phyloP scores from a whole-genome alignment of 2,329 filamentous ascomycete genomes.

The Cryphonectria parasitica region DNA sequence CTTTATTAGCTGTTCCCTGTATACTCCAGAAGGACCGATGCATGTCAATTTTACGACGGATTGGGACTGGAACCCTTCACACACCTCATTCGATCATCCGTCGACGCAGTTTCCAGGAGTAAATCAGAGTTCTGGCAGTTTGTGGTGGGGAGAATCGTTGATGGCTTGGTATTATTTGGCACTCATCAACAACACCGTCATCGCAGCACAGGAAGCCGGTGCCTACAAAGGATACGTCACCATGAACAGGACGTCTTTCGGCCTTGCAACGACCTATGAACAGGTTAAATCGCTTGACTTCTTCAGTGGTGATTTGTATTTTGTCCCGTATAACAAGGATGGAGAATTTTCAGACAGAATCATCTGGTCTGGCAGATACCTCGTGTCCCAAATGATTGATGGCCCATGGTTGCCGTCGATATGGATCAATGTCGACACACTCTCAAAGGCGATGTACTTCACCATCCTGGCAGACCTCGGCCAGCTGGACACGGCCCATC shows the following conservation, averaged over 20 bases:
- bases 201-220: neutral
- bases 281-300: neutral
- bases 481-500: neutral
- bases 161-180: neutral
- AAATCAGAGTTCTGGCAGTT: neutral
- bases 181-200: neutral
- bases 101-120: neutral
- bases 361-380: too few relatives aligned
- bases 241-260: neutral
- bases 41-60: too few relatives aligned
- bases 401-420: neutral
- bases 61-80: too few relatives aligned
- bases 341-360: too few relatives aligned
- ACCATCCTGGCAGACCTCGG: neutral
- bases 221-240: neutral
- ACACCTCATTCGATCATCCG: too few relatives aligned
- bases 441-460: neutral
- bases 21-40: too few relatives aligned
- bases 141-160: neutral
- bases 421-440: neutral
- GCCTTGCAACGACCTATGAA: neutral
- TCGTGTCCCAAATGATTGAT: neutral
- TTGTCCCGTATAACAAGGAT: neutral
- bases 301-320: neutral
- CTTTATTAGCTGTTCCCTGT: too few relatives aligned